Base-by-base conservation (phyloP, 2,329 filamentous ascomycete genomes). In the Pestalotiopsis fici region DNA sequence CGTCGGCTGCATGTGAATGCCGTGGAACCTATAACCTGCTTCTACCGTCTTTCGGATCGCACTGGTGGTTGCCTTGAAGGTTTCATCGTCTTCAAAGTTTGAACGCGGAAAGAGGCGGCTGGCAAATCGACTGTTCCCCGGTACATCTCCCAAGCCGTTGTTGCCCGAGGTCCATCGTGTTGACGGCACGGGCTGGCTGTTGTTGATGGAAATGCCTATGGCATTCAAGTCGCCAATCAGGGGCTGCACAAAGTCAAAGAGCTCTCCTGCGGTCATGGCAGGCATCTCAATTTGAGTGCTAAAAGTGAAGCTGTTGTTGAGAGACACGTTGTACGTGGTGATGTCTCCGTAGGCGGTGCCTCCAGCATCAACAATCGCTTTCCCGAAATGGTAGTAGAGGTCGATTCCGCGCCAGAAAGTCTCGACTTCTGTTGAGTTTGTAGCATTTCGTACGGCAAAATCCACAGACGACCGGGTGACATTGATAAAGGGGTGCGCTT, bases 341-440 rank as follows among this genome's bases (percentile, higher is more conserved):
- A 78, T 75, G 72, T 80, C 80, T 65, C 77, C 78, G 71, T 80
- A 81, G 11, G 75, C 74, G 21, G 75, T 77, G 23, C 79, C 78
- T 37, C 77, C 77, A 4, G 76, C 76, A 64, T 81, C 78, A 25
- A 76, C 75, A 37, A 80, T 74, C 5, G 71, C 68, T 18, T 77
- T 72, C 9, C 74, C 75, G 65, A 79, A 79, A 5, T 70, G 69
- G 69, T 78, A 78, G 69, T 79, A 78, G 5, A 71, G 60, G 21
- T 72, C 67, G 15, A 81, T 75, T 2, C 73, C 80, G 6, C 70
- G 62, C 80, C 80, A 77, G 67, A 77, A 77, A 2, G 15, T 69
- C 68, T 3, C 71, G 59, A 4, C n/a, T 47, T 1, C 69, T 66
- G 3, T 9, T 21, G 31, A 6, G n/a, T 31, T 21, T 31, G 31